Percentiles rank a stretch among this genome's conserved stretches.
Conservation (phyloP, 1,284 basidiomycete species). For the Entoloma clypeatum region DNA sequence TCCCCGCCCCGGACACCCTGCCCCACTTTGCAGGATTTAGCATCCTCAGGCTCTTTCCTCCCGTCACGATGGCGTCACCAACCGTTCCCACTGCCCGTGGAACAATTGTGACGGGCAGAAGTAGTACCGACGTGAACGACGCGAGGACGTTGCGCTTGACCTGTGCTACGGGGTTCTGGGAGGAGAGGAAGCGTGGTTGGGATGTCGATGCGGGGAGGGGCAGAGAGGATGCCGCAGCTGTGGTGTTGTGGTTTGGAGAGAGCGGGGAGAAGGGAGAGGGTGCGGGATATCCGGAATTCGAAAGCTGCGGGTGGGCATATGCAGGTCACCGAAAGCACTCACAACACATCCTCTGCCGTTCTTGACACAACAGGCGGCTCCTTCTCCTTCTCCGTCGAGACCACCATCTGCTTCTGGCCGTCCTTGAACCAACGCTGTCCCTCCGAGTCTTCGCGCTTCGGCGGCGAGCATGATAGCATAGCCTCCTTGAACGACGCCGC, state of each 20-base stretch:
- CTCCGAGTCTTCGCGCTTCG: slow-evolving; percentile 23
- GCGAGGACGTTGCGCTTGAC: slow-evolving; percentile 92
- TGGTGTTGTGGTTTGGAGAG: slow-evolving; percentile 8
- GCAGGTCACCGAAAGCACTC: slow-evolving; percentile 11
- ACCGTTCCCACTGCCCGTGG: slow-evolving; percentile 83
- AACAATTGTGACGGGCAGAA: slow-evolving; percentile 94
- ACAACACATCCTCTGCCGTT: slow-evolving; percentile 82
- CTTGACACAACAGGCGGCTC: slow-evolving; percentile 27
- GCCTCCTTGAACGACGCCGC: slow-evolving; percentile 89
- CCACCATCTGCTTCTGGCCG: neutral
- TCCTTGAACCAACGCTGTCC: too few relatives aligned
- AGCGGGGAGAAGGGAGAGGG: slow-evolving; percentile 2
- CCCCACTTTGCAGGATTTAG: slow-evolving; percentile 83
- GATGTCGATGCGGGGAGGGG: slow-evolving; percentile 18
- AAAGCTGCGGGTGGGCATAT: slow-evolving; percentile 2
- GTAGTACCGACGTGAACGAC: slow-evolving; percentile 85
- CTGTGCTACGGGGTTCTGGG: slow-evolving; percentile 86
- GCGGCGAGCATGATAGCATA: slow-evolving; percentile 60
- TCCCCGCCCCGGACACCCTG: slow-evolving; percentile 20
- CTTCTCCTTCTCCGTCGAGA: neutral
- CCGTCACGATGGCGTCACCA: slow-evolving; percentile 67
- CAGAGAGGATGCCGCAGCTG: slow-evolving; percentile 11
- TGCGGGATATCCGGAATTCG: slow-evolving; percentile 8
- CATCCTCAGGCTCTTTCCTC: slow-evolving; percentile 81
- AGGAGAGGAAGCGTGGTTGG: slow-evolving; percentile 63